phyloP scores from a whole-genome alignment of 495 filamentous ascomycete species.

The Trichoderma erinaceum region DNA sequence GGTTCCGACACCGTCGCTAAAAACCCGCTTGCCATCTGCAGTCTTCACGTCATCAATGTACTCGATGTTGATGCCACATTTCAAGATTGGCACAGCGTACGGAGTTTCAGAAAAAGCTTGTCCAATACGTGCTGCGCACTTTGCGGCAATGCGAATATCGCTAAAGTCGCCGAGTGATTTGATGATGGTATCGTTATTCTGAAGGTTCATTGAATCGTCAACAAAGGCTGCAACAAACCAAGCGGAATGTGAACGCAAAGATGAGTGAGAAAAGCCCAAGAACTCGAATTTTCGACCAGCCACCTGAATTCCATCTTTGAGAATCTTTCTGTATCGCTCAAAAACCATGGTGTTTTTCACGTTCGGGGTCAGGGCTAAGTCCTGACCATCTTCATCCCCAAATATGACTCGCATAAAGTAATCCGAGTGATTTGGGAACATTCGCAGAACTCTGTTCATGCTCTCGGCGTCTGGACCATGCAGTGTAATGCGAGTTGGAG shows the following conservation, averaged over 20 bases:
- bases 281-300: slow-evolving; percentile 60
- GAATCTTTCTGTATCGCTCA: slow-evolving; percentile 52
- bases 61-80: slow-evolving; percentile 28
- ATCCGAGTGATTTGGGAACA: slow-evolving; percentile 55
- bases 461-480: slow-evolving; percentile 64
- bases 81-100: slow-evolving; percentile 38
- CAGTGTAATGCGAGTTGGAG: slow-evolving; percentile 61
- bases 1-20: slow-evolving; percentile 75
- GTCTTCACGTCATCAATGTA: slow-evolving; percentile 38
- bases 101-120: slow-evolving; percentile 79
- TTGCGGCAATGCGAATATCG: slow-evolving; percentile 58
- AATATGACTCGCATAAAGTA: slow-evolving; percentile 60
- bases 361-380: slow-evolving; percentile 49
- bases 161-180: slow-evolving; percentile 58
- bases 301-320: slow-evolving; percentile 53
- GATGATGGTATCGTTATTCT: slow-evolving; percentile 49
- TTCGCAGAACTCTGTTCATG: slow-evolving; percentile 68
- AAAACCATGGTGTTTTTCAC: slow-evolving; percentile 51
- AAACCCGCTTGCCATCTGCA: slow-evolving; percentile 41
- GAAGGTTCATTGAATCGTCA: slow-evolving; percentile 33
- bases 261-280: slow-evolving; percentile 78
- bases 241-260: slow-evolving; percentile 57
- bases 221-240: slow-evolving; percentile 73
- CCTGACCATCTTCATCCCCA: slow-evolving; percentile 64
- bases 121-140: slow-evolving; percentile 74